A percentile compares a stretch with the other conserved stretches of the same genome.
Conservation (phyloP, 1,284 basidiomycete species). For the Ustilago trichophora region DNA sequence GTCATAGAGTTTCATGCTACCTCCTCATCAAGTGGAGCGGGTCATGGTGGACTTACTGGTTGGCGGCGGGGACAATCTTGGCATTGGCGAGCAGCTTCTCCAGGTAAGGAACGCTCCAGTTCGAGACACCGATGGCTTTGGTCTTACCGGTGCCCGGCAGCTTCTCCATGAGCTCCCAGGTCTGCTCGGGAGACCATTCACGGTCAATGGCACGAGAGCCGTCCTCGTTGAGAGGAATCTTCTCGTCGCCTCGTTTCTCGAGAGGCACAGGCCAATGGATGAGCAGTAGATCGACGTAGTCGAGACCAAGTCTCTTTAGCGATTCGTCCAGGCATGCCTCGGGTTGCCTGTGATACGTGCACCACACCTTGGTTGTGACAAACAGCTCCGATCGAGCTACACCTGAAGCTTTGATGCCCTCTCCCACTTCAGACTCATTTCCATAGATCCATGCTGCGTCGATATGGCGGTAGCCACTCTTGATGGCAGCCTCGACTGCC, state of each 20-base stretch:
- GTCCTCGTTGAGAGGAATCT: slow-evolving; percentile 74
- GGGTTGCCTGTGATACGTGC: slow-evolving; percentile 42
- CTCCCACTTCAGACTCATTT: slow-evolving; percentile 85
- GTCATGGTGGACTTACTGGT: slow-evolving; percentile 73
- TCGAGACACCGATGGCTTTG: slow-evolving; percentile 77
- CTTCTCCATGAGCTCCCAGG: slow-evolving; percentile 85
- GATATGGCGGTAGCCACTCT: slow-evolving; percentile 38
- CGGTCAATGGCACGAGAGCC: slow-evolving; percentile 72
- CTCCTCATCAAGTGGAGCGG: no score
- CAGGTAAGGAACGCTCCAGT: slow-evolving; percentile 53
- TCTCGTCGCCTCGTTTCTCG: slow-evolving; percentile 75
- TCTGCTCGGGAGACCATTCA: slow-evolving; percentile 76
- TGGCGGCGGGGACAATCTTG: slow-evolving; percentile 76
- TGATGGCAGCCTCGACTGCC: slow-evolving; percentile 67
- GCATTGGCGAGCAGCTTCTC: slow-evolving; percentile 70
- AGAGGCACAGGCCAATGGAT: slow-evolving; percentile 69
- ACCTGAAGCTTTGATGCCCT: slow-evolving; percentile 78
- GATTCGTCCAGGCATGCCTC: slow-evolving; percentile 78
- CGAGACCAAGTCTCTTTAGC: slow-evolving; percentile 76
- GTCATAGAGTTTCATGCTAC: no score
- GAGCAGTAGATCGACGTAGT: slow-evolving; percentile 79
- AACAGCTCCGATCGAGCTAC: slow-evolving; percentile 81
- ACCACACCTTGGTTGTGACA: slow-evolving; percentile 83
- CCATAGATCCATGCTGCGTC: slow-evolving; percentile 58
- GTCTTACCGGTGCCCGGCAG: slow-evolving; percentile 76